Percentiles rank a stretch among this genome's conserved stretches.
These are phyloP conservation scores for Erysiphe pulchra DNA, from an alignment of 2,329 filamentous ascomycete genomes.

Conservation along the genomic window DNA sequence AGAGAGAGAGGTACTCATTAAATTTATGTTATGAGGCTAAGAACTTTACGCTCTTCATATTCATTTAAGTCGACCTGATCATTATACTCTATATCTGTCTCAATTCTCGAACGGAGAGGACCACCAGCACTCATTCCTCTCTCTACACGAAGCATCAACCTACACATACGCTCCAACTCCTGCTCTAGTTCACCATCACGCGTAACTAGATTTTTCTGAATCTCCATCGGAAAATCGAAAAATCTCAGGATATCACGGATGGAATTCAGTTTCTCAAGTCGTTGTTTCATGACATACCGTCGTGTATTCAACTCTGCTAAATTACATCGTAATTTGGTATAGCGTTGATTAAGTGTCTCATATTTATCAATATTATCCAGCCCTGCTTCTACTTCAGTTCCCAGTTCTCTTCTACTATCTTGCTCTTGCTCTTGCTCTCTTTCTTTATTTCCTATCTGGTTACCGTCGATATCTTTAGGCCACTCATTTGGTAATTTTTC, in stretches of 20 bases:
- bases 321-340: constrained; percentile 21
- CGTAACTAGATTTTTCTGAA: constrained; percentile 42
- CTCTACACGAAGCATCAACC: constrained; percentile 32
- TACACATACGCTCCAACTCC: constrained; percentile 40
- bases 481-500: constrained; percentile 10
- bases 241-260: constrained; percentile 26
- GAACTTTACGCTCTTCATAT: no score
- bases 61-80: no score
- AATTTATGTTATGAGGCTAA: no score
- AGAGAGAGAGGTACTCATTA: no score
- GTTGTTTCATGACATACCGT: constrained; percentile 16
- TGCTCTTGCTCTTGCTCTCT: constrained; percentile 11
- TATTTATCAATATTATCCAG: constrained; percentile 2
- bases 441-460: no score
- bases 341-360: constrained; percentile 21
- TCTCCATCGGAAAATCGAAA: constrained; percentile 18
- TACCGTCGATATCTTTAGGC: constrained; percentile 3
- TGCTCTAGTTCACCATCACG: constrained; percentile 36
- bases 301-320: constrained; percentile 24
- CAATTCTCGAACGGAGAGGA: no score
- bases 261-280: constrained; percentile 21
- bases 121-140: constrained; percentile 18
- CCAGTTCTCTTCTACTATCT: constrained; percentile 11
- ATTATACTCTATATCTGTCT: no score
- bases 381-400: no score